Evolutionary conservation across 148 eudicot species (phyloP).

Genomic region (Fagopyrum tataricum): DNA sequence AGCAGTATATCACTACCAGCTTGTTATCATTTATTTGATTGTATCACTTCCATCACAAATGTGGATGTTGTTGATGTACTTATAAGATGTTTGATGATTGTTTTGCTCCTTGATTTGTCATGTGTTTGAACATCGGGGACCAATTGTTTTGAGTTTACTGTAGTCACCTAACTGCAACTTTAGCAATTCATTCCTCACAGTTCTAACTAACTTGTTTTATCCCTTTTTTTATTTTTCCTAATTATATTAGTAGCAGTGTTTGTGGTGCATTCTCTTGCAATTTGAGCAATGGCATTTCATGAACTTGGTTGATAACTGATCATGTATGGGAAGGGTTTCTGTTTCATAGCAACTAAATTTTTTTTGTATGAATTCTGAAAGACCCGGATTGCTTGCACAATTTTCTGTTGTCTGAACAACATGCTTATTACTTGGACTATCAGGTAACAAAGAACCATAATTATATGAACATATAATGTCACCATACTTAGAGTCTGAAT

Average conservation of each 20-base stretch:
- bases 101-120: not conserved
- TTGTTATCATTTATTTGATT: not conserved
- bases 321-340: not conserved
- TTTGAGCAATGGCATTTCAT: not conserved
- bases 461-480: not conserved
- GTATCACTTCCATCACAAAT: too few species aligned
- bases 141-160: too few species aligned
- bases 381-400: not conserved
- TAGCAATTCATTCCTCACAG: too few species aligned
- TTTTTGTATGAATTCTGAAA: not conserved
- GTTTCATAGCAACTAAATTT: too few species aligned
- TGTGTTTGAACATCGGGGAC: too few species aligned
- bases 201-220: too few species aligned
- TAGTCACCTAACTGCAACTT: too few species aligned
- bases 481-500: too few species aligned
- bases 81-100: not conserved
- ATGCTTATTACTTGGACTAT: conserved; percentile 91
- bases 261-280: not conserved
- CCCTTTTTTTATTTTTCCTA: too few species aligned
- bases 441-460: conserved; percentile 40
- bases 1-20: too few species aligned
- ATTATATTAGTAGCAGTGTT: not conserved
- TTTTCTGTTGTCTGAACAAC: conserved; percentile 37
- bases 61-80: too few species aligned
- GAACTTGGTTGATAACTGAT: not conserved